Percentiles rank a stretch among this genome's conserved stretches.
Conservation (phyloP, 495 filamentous ascomycete species). For the Penicillium macrosclerotiorum region DNA sequence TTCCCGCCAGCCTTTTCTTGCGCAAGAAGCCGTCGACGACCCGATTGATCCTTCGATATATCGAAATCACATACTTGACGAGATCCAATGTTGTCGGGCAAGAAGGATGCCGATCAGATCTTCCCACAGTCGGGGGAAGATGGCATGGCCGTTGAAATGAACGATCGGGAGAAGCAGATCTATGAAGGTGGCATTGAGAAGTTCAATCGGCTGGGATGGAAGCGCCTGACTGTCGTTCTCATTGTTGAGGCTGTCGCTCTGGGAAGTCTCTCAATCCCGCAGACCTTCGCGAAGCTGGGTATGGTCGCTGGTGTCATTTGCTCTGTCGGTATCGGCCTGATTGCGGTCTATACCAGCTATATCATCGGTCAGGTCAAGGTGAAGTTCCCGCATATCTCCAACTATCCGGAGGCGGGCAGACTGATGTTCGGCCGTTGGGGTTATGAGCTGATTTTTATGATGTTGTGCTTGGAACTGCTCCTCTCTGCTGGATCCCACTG, state of each 20-base stretch:
- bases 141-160: no score
- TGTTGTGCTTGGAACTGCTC: conserved; percentile 58
- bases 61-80: no score
- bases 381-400: conserved; percentile 58
- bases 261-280: conserved; percentile 57
- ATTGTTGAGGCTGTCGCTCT: conserved; percentile 66
- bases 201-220: no score
- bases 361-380: conserved; percentile 69
- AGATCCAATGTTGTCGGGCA: no score
- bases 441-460: conserved; percentile 58
- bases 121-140: no score
- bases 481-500: conserved; percentile 71
- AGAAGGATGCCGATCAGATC: no score
- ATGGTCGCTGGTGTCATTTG: conserved; percentile 56
- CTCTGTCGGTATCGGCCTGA: conserved; percentile 54
- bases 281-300: conserved; percentile 56
- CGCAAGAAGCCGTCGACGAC: no score
- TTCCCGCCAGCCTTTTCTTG: no score
- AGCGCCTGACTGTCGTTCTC: conserved; percentile 40
- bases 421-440: conserved; percentile 60
- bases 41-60: no score
- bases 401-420: conserved; percentile 63
- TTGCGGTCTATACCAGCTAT: conserved; percentile 71
- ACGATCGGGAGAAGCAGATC: conserved; percentile 21
- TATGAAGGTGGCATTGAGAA: conserved; percentile 27